Evolutionary conservation across 305 asterid species (phyloP), one percentile per base, ranked within the genome.

Genomic region (Petunia hybrid): DNA sequence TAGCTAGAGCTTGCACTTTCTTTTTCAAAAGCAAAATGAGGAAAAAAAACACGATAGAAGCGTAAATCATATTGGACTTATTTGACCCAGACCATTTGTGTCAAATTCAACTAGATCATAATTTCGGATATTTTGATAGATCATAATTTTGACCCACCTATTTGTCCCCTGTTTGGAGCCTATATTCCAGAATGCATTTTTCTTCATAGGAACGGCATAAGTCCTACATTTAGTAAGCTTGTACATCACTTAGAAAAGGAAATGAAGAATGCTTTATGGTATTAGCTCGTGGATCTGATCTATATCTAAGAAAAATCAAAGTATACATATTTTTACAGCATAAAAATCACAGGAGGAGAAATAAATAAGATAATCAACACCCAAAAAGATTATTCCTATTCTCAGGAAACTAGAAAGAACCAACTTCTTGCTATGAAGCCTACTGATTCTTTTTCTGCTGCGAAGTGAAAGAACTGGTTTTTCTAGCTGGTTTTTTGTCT

Each of bases 391-490:
- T 70, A 46, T 31, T 70, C 77, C 60, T 46, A 66, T 66, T 40
- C 10, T 31, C 57, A 13, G 70, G 3, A 67, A 46, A 56, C 5
- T 38, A 74, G 31, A 55, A 66, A 12, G 69, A 53, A 63, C 46
- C 68, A 80, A 70, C 85, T 79, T 82, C 82, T 75, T 39, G 39
- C 14, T 57, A 48, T 7, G 55, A 78, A 66, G 80, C 82, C 88
- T 89, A 93, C 76, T 88, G 98, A 85, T 88, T 88, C 89, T 94
- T 94, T 87, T 94, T 92, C 63, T 80, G 84, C 85, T 71, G 85
- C 68, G 87, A 84, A 68, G 80, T 36, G 75, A 86, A 82, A 8
- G 91, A 51, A 42, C 81, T 66, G 61, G 87, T 16, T 74, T 51
- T 87, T 12, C 66, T 85, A n/a, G 57, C 39, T 0, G 6, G 77